These are phyloP conservation scores for Aspergillus heteromorphus DNA, from an alignment of 495 filamentous ascomycete species.

Conservation along the genomic window DNA sequence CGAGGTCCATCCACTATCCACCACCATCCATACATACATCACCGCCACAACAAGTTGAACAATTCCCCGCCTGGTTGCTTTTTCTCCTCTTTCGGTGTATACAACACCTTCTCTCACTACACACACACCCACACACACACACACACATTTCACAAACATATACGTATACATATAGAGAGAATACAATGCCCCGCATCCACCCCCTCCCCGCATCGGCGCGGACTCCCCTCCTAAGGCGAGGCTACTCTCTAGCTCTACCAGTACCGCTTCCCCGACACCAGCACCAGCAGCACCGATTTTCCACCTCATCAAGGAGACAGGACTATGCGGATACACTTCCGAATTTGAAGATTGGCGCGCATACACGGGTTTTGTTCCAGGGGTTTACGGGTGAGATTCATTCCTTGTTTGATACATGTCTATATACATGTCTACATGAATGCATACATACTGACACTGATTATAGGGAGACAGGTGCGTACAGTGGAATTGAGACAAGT, in stretches of 20 bases:
- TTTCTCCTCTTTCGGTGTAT: too few relatives aligned
- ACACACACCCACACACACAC: too few relatives aligned
- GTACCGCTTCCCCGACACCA: too few relatives aligned
- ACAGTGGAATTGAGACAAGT: neutral
- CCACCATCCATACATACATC: neutral
- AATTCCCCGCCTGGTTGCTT: too few relatives aligned
- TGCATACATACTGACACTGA: slow-evolving; percentile 11
- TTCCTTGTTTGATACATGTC: neutral
- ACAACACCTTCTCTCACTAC: too few relatives aligned
- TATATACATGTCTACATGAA: too few relatives aligned
- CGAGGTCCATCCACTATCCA: too few relatives aligned
- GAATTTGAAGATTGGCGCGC: slow-evolving; percentile 70
- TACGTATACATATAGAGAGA: neutral
- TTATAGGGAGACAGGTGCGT: slow-evolving; percentile 33
- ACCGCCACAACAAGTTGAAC: too few relatives aligned
- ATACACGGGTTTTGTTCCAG: slow-evolving; percentile 82
- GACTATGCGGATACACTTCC: slow-evolving; percentile 61
- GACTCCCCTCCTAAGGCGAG: neutral
- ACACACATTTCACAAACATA: neutral
- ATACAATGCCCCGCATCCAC: slow-evolving; percentile 11
- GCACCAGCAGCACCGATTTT: slow-evolving; percentile 29
- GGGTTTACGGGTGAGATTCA: slow-evolving; percentile 67
- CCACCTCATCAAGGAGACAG: slow-evolving; percentile 26
- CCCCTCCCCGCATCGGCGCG: slow-evolving; percentile 14
- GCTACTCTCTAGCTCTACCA: too few relatives aligned